Evolutionary conservation across 2,329 filamentous ascomycete species (phyloP).

Genomic region (Lachnellula occidentalis): DNA sequence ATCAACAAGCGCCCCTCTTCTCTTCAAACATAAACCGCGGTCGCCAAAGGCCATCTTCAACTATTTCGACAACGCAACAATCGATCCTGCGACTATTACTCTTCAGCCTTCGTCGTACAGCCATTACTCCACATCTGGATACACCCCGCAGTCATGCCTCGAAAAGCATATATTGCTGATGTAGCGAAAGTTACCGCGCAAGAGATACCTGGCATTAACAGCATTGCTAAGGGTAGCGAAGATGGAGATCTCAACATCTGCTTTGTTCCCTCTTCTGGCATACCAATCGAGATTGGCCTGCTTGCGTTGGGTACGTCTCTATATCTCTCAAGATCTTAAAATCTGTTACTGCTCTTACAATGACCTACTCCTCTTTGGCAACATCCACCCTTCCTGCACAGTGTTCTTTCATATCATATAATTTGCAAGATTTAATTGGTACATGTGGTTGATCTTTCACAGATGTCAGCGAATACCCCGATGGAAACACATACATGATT

Average conservation of each 20-base stretch:
- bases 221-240: constrained; percentile 57
- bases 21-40: neutral
- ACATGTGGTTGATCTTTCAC: constrained; percentile 10
- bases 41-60: neutral
- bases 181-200: constrained; percentile 34
- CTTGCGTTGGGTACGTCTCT: constrained; percentile 19
- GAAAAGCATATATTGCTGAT: constrained; percentile 60
- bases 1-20: too few relatives aligned
- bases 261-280: constrained; percentile 35
- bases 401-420: neutral
- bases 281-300: constrained; percentile 24
- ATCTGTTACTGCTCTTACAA: neutral
- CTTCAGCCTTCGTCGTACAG: neutral
- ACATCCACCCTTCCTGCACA: neutral
- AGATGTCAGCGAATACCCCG: constrained; percentile 53
- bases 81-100: neutral
- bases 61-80: neutral
- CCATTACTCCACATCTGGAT: neutral
- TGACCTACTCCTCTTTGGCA: neutral
- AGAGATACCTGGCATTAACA: constrained; percentile 43
- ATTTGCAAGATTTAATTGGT: neutral
- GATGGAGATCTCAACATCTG: constrained; percentile 67
- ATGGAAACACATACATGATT: constrained; percentile 44
- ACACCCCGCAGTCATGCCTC: constrained; percentile 50
- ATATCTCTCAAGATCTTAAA: constrained; percentile 1